These are phyloP conservation scores for Lachancea nothofagi DNA, from an alignment of 805 yeast genomes.

Conservation along the genomic window DNA sequence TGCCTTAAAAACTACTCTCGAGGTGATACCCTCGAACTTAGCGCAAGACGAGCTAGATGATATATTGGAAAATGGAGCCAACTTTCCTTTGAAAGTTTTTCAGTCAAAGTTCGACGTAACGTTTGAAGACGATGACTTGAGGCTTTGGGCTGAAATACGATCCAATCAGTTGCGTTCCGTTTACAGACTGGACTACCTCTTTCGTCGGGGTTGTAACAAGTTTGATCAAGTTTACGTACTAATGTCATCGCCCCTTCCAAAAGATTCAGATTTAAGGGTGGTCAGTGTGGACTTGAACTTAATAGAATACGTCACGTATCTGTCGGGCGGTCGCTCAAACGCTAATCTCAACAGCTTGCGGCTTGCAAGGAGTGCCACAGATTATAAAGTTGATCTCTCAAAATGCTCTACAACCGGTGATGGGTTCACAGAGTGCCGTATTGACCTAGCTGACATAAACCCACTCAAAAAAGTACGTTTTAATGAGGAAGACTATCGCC, in stretches of 20 bases:
- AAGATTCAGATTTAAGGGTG: background rate
- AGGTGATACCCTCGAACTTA: slow-evolving; percentile 22
- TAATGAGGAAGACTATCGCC: slow-evolving; percentile 31
- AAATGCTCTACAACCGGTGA: background rate
- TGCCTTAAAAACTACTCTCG: slow-evolving; percentile 18
- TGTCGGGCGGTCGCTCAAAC: slow-evolving; percentile 29
- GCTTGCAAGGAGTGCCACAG: slow-evolving; percentile 15
- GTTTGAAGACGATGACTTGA: slow-evolving; percentile 3
- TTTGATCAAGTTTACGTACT: slow-evolving; percentile 23
- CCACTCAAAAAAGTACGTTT: slow-evolving; percentile 15
- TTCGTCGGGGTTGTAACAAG: slow-evolving; percentile 21
- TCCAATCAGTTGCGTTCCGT: slow-evolving; percentile 21
- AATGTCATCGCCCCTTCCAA: slow-evolving; percentile 8
- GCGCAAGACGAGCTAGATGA: slow-evolving; percentile 4
- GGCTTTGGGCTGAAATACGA: slow-evolving; percentile 26
- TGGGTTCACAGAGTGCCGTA: slow-evolving; percentile 3
- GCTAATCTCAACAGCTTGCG: slow-evolving; percentile 28
- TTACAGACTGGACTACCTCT: slow-evolving; percentile 23
- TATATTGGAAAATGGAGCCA: background rate
- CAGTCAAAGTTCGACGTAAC: slow-evolving; percentile 4
- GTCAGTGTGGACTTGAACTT: slow-evolving; percentile 23
- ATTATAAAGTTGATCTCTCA: slow-evolving; percentile 2
- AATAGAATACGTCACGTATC: slow-evolving; percentile 25
- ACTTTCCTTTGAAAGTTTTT: background rate
- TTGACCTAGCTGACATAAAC: background rate